Percentiles rank a stretch among this genome's conserved stretches.
Evolutionary conservation across 1,284 basidiomycete genomes (phyloP).

Genomic region (Irpex sp.): DNA sequence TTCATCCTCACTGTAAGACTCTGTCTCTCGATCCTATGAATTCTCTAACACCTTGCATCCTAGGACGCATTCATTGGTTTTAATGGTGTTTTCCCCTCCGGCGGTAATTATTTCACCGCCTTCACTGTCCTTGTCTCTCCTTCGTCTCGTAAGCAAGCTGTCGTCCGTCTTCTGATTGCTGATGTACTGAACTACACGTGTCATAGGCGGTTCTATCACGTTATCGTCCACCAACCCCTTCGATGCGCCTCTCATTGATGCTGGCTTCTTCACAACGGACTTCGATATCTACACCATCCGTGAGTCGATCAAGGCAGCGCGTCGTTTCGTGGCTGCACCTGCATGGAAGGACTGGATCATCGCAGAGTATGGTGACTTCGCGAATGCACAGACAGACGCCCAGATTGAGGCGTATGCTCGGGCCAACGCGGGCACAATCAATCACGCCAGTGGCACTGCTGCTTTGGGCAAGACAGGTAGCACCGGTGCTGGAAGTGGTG

Average conservation of each 20-base stretch:
- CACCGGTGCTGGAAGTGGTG: constrained; percentile 12
- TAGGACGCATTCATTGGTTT: constrained; percentile 12
- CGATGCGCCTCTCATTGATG: constrained; percentile 35
- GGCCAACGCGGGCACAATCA: constrained; percentile 25
- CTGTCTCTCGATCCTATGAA: neutral
- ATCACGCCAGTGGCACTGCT: constrained; percentile 14
- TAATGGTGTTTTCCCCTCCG: constrained; percentile 10
- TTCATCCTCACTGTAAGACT: constrained; percentile 19
- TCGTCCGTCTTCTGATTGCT: neutral
- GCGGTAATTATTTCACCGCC: constrained; percentile 22
- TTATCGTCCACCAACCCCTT: constrained; percentile 35
- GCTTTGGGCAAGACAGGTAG: constrained; percentile 14
- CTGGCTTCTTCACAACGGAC: constrained; percentile 28
- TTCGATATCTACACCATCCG: constrained; percentile 35
- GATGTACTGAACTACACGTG: neutral
- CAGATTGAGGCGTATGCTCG: constrained; percentile 26
- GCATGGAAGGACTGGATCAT: constrained; percentile 34
- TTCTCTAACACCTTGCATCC: neutral
- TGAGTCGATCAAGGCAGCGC: constrained; percentile 28
- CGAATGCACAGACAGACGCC: constrained; percentile 23
- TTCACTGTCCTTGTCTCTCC: constrained; percentile 20
- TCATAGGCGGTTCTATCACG: constrained; percentile 28
- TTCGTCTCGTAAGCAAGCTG: constrained; percentile 8
- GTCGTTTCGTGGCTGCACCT: constrained; percentile 28
- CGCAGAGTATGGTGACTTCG: constrained; percentile 9